Evolutionary conservation across 345 rosid species (phyloP), one percentile per base, ranked within the genome.

Genomic region (Turnera subulata): DNA sequence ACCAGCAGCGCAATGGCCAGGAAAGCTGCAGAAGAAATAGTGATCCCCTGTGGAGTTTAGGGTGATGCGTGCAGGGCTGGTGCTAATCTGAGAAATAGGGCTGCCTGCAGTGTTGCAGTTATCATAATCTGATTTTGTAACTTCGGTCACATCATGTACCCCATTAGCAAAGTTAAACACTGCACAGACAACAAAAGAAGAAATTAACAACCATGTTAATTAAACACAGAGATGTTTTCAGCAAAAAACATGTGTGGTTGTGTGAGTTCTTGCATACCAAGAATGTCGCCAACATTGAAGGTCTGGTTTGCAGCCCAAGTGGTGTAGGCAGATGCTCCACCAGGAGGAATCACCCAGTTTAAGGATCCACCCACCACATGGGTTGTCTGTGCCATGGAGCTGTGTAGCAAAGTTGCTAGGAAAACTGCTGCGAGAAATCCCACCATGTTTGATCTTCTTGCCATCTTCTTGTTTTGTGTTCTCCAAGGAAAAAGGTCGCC

Each of bases 261-360:
- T 23, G 18, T 15, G n/a, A 42, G 45, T 13, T 25, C 8, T 29
- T 29, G 35, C 35, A 4, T 61, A 68, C 66, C 62, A 19, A 68
- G 72, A 13, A 23, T n/a, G 33, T 67, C 61, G 6, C 56, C 65
- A 13, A 46, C 56, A 20, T 15, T 0, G 35, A 67, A 47, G 22
- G 43, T 47, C 33, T 61, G 47, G 58, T 3, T 49, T 4, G 58
- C 66, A 42, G 66, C 72, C 72, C 72, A 68, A 1, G 18, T 17
- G n/a, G 64, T n/a, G 48, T 55, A 62, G 23, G 50, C 32, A 0
- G n/a, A 6, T 5, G 74, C 1, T 0, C 66, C 66, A 0, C 52
- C 61, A 0, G 62, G 48, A 1, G 80, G 82, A 29, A 82, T 56
- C 12, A 22, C 5, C 91, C 91, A 84, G 23, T 81, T 78, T 0